These are phyloP conservation scores for Zygosaccharomyces kombuchaensis DNA, from an alignment of 805 yeast species.

Conservation along the genomic window DNA sequence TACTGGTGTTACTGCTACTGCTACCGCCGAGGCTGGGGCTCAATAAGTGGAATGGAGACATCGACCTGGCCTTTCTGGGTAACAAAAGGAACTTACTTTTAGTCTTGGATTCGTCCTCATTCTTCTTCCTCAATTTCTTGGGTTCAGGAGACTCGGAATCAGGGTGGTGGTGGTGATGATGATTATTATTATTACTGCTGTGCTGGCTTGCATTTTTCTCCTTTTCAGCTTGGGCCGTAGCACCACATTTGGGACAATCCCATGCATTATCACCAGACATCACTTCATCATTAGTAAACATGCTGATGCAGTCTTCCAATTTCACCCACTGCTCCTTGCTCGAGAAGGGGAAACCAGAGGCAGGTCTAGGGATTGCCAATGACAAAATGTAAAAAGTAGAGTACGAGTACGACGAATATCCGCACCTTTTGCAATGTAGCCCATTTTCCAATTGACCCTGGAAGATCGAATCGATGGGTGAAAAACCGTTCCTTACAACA, in stretches of 20 bases:
- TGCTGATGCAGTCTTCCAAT: constrained; percentile 58
- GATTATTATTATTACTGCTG: background rate
- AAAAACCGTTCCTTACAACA: constrained; percentile 53
- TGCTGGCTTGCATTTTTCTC: background rate
- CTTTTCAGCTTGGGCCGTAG: constrained; percentile 6
- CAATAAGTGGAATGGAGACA: constrained; percentile 15
- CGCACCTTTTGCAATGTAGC: constrained; percentile 61
- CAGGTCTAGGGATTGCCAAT: constrained; percentile 52
- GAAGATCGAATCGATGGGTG: constrained; percentile 61
- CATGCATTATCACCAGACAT: constrained; percentile 73
- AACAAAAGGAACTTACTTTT: constrained; percentile 24
- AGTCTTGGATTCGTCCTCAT: constrained; percentile 14
- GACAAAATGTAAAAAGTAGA: constrained; percentile 60
- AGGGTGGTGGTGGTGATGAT: background rate
- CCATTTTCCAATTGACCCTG: constrained; percentile 71
- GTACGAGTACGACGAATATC: constrained; percentile 53
- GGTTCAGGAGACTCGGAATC: constrained; percentile 7
- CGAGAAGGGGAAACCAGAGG: constrained; percentile 24
- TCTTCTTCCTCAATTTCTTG: constrained; percentile 28
- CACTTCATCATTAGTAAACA: constrained; percentile 61
- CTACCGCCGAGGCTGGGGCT: constrained; percentile 1
- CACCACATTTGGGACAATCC: constrained; percentile 71
- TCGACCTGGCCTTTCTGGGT: constrained; percentile 31
- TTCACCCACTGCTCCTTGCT: constrained; percentile 34
- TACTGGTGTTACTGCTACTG: constrained; percentile 27